Base-by-base conservation (phyloP, 306 rosid genomes). In the Sicyos baderoa region DNA sequence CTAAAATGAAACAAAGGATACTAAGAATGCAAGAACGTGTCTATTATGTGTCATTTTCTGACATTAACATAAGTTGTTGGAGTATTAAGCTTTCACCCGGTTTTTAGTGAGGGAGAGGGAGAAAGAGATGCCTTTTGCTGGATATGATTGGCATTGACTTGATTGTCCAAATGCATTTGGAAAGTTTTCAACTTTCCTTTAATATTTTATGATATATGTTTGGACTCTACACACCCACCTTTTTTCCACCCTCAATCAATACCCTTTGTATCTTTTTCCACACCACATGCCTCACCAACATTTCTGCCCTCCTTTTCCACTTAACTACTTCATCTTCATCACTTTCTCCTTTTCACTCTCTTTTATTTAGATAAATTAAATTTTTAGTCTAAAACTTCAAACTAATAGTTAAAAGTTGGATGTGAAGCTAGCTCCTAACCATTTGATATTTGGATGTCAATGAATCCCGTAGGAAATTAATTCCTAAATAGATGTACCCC, bases 141-240 rank as follows among this genome's bases (percentile, higher is more conserved):
- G 85, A 77, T 74, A 92, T 93, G 88, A 89, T 89, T 88, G 96
- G 95, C 95, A 86, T 93, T 78, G 91, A 86, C 98, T 83, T 51
- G 49, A 66, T 86, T 88, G 98, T 87, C 96, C 91, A 76, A 85
- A 87, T 82, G 85, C 78, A 71, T 76, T 86, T 89, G 98, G 91
- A 93, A 89, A 83, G 84, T 84, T 83, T 59, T 77, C 71, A 47
- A 12, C 71, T 22, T 88, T 75, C 82, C 83, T 82, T 86, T 35
- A 54, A n/a, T 22, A 65, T 67, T 48, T 15, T 70, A 54, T 70
- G 23, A 70, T 69, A 52, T 29, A 29, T 70, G 61, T 70, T 52
- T 47, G 60, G 60, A 49, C 69, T 63, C 73, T 16, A 51, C 25
- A 8, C n/a, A 8, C 8, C 32, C 16, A 27, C 45, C 15, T 48